Percentiles rank a stretch among this genome's conserved stretches.
These are phyloP conservation scores for Aspergillus hancockii DNA, from an alignment of 495 filamentous ascomycete genomes.

Conservation along the genomic window DNA sequence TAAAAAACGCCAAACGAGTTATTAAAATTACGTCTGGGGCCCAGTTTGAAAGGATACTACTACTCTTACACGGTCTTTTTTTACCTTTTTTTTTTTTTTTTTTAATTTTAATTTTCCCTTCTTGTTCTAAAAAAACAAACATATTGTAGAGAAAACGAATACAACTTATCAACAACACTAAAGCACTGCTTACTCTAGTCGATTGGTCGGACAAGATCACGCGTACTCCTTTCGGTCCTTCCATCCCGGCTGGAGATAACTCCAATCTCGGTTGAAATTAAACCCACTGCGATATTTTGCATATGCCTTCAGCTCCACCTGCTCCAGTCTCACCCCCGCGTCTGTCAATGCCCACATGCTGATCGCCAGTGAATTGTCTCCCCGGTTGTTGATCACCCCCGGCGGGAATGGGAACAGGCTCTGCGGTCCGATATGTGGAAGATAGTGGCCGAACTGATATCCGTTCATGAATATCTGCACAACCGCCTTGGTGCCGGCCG, in stretches of 20 bases:
- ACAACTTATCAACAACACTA: too few species aligned
- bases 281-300: conserved; percentile 45
- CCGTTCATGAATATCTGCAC: conserved; percentile 46
- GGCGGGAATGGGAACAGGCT: conserved; percentile 50
- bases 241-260: conserved; percentile 45
- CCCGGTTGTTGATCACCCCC: conserved; percentile 48
- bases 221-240: conserved; percentile 31
- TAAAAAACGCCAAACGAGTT: neutral
- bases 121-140: too few species aligned
- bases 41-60: neutral
- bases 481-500: conserved; percentile 25
- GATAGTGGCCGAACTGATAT: conserved; percentile 42
- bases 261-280: conserved; percentile 45
- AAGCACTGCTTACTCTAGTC: neutral
- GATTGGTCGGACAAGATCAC: neutral
- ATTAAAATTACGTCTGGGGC: neutral
- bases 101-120: neutral
- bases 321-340: conserved; percentile 33
- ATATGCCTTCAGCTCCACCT: conserved; percentile 37
- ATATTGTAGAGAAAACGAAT: conserved; percentile 8
- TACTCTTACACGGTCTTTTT: neutral
- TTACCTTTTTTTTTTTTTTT: neutral
- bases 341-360: conserved; percentile 50
- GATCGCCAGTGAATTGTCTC: conserved; percentile 46
- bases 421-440: conserved; percentile 52